Conservation (phyloP, 1,284 basidiomycete genomes). For the Heterobasidion irregulare region DNA sequence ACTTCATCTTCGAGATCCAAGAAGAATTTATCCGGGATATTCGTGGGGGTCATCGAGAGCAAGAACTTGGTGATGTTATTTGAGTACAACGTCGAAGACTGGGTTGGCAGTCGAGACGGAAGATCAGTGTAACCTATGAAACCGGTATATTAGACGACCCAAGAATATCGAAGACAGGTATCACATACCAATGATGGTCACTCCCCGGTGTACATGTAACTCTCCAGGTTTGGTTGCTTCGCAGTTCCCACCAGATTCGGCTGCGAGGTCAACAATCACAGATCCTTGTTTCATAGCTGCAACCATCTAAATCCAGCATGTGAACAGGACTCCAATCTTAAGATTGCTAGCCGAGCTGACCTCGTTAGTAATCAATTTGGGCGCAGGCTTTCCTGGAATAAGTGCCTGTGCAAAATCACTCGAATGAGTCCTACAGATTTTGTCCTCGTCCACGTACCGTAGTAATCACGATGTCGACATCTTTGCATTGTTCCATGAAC, state of each 20-base stretch:
- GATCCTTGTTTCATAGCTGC: constrained; percentile 84
- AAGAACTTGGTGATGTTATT: constrained; percentile 88
- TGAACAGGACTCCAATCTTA: background rate
- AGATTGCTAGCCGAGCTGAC: constrained; percentile 14
- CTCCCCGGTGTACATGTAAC: constrained; percentile 57
- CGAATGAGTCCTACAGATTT: background rate
- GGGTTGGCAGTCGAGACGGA: constrained; percentile 76
- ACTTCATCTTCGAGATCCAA: constrained; percentile 78
- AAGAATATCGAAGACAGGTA: constrained; percentile 6
- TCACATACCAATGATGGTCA: constrained; percentile 66
- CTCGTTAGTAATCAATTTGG: constrained; percentile 73
- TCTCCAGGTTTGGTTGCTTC: constrained; percentile 73
- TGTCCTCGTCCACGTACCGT: constrained; percentile 36
- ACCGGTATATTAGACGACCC: background rate
- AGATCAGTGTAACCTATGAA: constrained; percentile 68
- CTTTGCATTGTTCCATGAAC: constrained; percentile 78
- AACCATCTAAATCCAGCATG: constrained; percentile 45
- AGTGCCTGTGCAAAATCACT: constrained; percentile 44
- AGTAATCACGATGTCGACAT: constrained; percentile 82
- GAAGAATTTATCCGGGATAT: constrained; percentile 39
- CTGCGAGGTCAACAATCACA: constrained; percentile 78
- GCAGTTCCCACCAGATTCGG: constrained; percentile 81
- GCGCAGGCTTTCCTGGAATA: constrained; percentile 78
- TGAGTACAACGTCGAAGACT: constrained; percentile 81
- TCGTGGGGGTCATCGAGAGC: constrained; percentile 60